These are phyloP conservation scores for Kuraishia capsulata DNA, from an alignment of 805 yeast species.

Conservation along the genomic window DNA sequence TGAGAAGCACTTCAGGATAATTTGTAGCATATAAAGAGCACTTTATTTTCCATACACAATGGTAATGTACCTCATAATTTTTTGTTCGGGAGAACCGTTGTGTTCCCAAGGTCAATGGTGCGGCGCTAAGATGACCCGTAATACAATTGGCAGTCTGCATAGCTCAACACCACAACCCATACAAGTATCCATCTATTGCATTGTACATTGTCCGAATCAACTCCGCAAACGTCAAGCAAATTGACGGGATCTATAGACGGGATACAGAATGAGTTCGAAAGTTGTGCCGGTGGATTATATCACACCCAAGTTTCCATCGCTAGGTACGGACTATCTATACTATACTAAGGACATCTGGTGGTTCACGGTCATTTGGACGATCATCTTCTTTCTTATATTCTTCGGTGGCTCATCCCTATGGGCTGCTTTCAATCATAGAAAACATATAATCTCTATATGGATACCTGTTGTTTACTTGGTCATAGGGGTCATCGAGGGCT, in stretches of 20 bases:
- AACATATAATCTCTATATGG: slow-evolving; percentile 25
- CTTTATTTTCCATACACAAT: no score
- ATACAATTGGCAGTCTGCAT: no score
- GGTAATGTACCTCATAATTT: no score
- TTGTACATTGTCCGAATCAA: no score
- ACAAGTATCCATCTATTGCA: no score
- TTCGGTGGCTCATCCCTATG: slow-evolving; percentile 57
- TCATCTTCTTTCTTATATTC: slow-evolving; percentile 56
- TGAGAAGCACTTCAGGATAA: slow-evolving; percentile 8
- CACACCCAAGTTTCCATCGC: slow-evolving; percentile 73
- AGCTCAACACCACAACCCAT: no score
- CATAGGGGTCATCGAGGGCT: slow-evolving; percentile 55
- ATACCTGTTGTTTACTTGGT: slow-evolving; percentile 38
- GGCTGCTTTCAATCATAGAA: slow-evolving; percentile 44
- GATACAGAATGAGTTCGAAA: slow-evolving; percentile 15
- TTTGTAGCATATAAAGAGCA: no score
- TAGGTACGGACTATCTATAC: slow-evolving; percentile 47
- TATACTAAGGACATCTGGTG: slow-evolving; percentile 67
- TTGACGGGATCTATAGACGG: no score
- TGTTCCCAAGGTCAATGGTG: no score
- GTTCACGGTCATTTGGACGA: slow-evolving; percentile 76
- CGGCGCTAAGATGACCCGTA: no score
- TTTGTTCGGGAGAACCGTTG: no score
- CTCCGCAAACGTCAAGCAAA: no score
- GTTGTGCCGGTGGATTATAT: slow-evolving; percentile 73